phyloP scores from a whole-genome alignment of 2,329 filamentous ascomycete genomes.

The Fusarium liriodendri region DNA sequence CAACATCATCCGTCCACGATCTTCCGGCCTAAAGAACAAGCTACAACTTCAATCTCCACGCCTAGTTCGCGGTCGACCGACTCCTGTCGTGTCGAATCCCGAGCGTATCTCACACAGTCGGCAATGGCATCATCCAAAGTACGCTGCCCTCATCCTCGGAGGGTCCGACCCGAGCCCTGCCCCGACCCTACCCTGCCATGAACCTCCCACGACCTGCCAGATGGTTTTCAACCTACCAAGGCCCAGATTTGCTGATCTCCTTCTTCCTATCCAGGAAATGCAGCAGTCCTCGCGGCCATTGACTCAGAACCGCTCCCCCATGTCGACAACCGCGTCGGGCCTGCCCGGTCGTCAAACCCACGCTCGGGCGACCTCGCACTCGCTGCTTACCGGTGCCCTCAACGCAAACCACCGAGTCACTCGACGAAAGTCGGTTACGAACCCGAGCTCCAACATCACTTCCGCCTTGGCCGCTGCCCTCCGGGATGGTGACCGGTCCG shows the following conservation, averaged over 20 bases:
- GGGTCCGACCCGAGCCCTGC: slow-evolving; percentile 36
- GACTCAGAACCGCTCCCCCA: slow-evolving; percentile 69
- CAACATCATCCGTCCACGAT: slow-evolving; percentile 28
- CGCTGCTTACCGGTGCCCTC: slow-evolving; percentile 79
- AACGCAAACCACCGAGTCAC: slow-evolving; percentile 88
- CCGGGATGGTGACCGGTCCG: slow-evolving; percentile 71
- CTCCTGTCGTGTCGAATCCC: slow-evolving; percentile 48
- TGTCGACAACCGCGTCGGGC: slow-evolving; percentile 69
- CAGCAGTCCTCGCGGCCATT: slow-evolving; percentile 75
- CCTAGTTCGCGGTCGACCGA: slow-evolving; percentile 47
- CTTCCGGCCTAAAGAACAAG: slow-evolving; percentile 28
- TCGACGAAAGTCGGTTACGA: slow-evolving; percentile 93
- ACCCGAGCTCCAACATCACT: slow-evolving; percentile 76
- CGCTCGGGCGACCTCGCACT: slow-evolving; percentile 84
- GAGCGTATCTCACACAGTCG: slow-evolving; percentile 51
- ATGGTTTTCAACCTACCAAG: slow-evolving; percentile 46
- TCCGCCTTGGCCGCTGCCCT: slow-evolving; percentile 80
- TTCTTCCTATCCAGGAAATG: slow-evolving; percentile 64
- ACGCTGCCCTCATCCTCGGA: slow-evolving; percentile 47
- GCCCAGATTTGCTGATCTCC: slow-evolving; percentile 50
- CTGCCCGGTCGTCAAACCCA: slow-evolving; percentile 71
- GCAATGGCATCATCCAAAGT: slow-evolving; percentile 74
- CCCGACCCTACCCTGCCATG: slow-evolving; percentile 36
- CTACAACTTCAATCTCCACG: slow-evolving; percentile 35
- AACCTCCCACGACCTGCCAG: slow-evolving; percentile 44